Percentiles rank a stretch among this genome's conserved stretches.
Evolutionary conservation across 2,329 filamentous ascomycete species (phyloP).

Genomic region (Aspergillus fumigatus): DNA sequence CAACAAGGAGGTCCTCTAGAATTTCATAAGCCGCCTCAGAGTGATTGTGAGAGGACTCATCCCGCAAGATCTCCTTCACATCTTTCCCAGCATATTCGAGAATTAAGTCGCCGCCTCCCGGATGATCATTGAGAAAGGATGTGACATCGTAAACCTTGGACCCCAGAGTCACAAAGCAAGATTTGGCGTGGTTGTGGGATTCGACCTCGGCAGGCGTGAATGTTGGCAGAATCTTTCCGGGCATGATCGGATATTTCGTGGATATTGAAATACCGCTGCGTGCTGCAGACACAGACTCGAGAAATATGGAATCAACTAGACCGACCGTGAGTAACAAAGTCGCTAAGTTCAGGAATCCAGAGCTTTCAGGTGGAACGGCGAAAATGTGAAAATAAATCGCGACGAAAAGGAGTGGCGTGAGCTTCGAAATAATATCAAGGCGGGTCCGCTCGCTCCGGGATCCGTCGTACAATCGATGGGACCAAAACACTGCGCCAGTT

Average conservation of each 20-base stretch:
- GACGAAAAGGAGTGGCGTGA: conserved; percentile 19
- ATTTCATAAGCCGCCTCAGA: conserved; percentile 95
- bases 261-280: background rate
- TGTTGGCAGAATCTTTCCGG: conserved; percentile 74
- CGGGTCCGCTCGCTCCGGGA: conserved; percentile 18
- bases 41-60: conserved; percentile 77
- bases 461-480: background rate
- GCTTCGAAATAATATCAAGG: conserved; percentile 17
- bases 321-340: background rate
- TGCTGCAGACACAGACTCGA: background rate
- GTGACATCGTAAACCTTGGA: conserved; percentile 93
- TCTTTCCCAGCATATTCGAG: conserved; percentile 89
- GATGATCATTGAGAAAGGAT: conserved; percentile 83
- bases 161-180: conserved; percentile 89
- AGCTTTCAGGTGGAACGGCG: background rate
- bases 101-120: conserved; percentile 82
- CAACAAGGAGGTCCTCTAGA: conserved; percentile 78
- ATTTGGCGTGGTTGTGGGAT: conserved; percentile 71
- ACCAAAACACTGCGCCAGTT: background rate
- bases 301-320: background rate
- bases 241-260: conserved; percentile 53
- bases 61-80: conserved; percentile 73
- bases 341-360: background rate
- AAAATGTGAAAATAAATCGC: conserved; percentile 10
- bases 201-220: conserved; percentile 77